These are phyloP conservation scores for Cyberlindnera maritima DNA, from an alignment of 805 yeast species.

Conservation along the genomic window DNA sequence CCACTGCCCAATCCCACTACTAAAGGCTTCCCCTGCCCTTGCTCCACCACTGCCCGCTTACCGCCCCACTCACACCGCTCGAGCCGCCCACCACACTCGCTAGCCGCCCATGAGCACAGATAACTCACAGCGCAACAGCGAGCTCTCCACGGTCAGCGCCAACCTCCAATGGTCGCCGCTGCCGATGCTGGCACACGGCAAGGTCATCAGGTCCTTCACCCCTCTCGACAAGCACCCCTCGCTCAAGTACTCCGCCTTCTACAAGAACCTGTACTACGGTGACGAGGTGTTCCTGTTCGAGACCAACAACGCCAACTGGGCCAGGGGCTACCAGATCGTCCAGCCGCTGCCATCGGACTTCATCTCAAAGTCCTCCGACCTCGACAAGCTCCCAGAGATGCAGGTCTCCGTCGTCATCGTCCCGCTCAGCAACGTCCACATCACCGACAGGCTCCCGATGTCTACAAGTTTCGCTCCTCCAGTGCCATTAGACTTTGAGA, in stretches of 20 bases:
- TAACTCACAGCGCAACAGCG: conserved; percentile 4
- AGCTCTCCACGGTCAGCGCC: conserved; percentile 8
- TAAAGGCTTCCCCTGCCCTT: not conserved
- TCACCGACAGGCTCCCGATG: conserved; percentile 42
- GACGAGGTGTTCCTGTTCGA: conserved; percentile 79
- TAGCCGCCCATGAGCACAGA: conserved; percentile 3
- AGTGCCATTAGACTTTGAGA: conserved; percentile 26
- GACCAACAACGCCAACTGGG: conserved; percentile 61
- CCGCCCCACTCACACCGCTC: not conserved
- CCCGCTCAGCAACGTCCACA: conserved; percentile 54
- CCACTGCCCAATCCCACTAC: not conserved
- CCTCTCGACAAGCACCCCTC: conserved; percentile 41
- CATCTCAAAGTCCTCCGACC: conserved; percentile 52
- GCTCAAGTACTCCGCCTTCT: conserved; percentile 34
- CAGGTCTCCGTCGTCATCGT: conserved; percentile 54
- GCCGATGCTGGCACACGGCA: conserved; percentile 42
- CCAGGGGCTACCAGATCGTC: conserved; percentile 69
- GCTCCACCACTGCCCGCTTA: not conserved
- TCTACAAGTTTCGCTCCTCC: conserved; percentile 34
- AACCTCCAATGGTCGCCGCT: conserved; percentile 46
- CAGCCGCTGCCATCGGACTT: conserved; percentile 72
- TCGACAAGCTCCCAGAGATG: conserved; percentile 61
- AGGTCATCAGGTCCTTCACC: conserved; percentile 41
- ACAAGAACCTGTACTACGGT: conserved; percentile 64
- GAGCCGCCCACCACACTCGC: not conserved